Evolutionary conservation across 805 yeast species (phyloP).

Genomic region (Cyberlindnera maritima): DNA sequence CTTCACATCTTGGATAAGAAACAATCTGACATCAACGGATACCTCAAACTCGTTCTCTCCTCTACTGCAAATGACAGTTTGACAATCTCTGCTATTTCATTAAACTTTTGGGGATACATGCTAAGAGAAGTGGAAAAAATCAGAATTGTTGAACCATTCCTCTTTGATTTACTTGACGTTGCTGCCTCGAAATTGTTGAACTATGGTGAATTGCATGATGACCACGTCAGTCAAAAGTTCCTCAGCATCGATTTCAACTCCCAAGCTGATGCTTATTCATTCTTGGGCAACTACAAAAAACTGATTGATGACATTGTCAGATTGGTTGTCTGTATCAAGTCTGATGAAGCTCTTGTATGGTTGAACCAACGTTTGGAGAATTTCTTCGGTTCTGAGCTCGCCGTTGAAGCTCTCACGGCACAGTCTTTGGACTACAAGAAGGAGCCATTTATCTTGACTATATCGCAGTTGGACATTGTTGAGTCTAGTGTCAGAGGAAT

Average conservation of each 20-base stretch:
- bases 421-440: conserved; percentile 52
- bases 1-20: conserved; percentile 49
- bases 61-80: conserved; percentile 84
- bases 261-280: conserved; percentile 71
- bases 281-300: conserved; percentile 75
- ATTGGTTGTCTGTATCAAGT: conserved; percentile 79
- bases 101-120: conserved; percentile 93
- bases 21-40: conserved; percentile 60
- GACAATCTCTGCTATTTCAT: conserved; percentile 84
- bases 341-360: conserved; percentile 81
- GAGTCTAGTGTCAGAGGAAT: conserved; percentile 92
- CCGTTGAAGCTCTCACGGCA: conserved; percentile 58
- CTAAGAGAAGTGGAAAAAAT: conserved; percentile 70
- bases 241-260: conserved; percentile 89
- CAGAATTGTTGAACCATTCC: conserved; percentile 47
- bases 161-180: conserved; percentile 69
- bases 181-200: conserved; percentile 77
- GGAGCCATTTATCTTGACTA: conserved; percentile 72
- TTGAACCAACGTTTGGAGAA: conserved; percentile 66
- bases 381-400: conserved; percentile 70
- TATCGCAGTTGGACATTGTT: conserved; percentile 79
- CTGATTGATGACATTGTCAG: conserved; percentile 89
- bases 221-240: conserved; percentile 59
- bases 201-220: conserved; percentile 66
- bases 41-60: conserved; percentile 69